phyloP scores from a whole-genome alignment of 1,139 yeast species.

The Sugiyamaella pinicola region DNA sequence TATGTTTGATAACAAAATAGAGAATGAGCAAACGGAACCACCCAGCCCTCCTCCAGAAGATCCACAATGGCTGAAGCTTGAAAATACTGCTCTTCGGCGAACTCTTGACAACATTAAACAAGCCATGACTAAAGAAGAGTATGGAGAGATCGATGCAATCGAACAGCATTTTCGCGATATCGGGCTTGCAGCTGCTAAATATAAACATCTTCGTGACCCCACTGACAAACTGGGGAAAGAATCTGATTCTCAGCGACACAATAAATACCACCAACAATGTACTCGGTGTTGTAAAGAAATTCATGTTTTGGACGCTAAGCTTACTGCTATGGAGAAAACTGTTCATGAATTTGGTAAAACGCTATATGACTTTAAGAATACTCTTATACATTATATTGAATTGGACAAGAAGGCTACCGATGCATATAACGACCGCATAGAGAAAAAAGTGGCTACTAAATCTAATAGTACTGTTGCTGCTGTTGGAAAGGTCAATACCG shows the following conservation, averaged over 20 bases:
- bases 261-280: not conserved
- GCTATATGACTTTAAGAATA: not conserved
- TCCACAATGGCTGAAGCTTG: constrained; percentile 11
- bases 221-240: not conserved
- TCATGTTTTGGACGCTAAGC: constrained; percentile 4
- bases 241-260: not conserved
- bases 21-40: constrained; percentile 1
- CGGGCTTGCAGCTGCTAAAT: constrained; percentile 10
- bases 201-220: constrained; percentile 1
- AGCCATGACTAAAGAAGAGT: constrained; percentile 11
- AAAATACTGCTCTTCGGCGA: constrained; percentile 12
- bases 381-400: not conserved
- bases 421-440: not conserved
- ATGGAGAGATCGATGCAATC: constrained; percentile 13
- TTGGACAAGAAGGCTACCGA: not conserved
- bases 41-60: constrained; percentile 3
- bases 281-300: constrained; percentile 3
- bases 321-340: constrained; percentile 9
- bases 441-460: not conserved
- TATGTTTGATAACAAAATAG: constrained; percentile 10
- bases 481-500: too few relatives aligned
- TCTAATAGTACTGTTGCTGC: not conserved
- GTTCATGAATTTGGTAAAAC: constrained; percentile 9
- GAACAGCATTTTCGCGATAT: constrained; percentile 16
- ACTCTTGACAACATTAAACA: constrained; percentile 14